Conservation (phyloP, 1,284 basidiomycete genomes). For the Apiotrichum montevideense region DNA sequence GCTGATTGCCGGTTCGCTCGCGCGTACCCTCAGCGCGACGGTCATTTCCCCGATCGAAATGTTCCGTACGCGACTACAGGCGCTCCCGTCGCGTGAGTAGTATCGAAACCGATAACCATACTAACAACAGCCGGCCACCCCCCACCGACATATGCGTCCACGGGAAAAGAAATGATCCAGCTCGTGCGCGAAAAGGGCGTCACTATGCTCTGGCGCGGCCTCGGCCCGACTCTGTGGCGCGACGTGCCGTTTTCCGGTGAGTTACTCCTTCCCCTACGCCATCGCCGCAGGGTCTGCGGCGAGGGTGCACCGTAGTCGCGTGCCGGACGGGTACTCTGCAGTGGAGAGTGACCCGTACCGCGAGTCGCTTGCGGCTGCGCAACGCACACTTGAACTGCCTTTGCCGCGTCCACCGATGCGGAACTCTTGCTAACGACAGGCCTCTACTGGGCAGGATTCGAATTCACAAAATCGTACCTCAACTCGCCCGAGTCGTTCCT, state of each 20-base stretch:
- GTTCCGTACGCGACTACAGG: conserved; percentile 87
- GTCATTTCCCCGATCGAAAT: conserved; percentile 86
- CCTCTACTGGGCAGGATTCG: conserved; percentile 47
- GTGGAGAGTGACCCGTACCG: too few species aligned
- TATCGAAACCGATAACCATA: not conserved
- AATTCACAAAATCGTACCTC: conserved; percentile 40
- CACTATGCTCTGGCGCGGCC: conserved; percentile 75
- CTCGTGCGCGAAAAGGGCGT: conserved; percentile 62
- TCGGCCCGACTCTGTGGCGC: conserved; percentile 88
- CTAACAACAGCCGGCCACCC: conserved; percentile 52
- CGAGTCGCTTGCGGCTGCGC: too few species aligned
- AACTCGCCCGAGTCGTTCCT: conserved; percentile 26
- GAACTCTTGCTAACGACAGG: conserved; percentile 17
- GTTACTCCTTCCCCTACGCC: conserved; percentile 10
- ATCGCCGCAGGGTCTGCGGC: not conserved
- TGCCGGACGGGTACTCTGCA: too few species aligned
- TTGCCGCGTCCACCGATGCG: too few species aligned
- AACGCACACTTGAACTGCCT: too few species aligned
- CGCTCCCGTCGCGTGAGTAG: conserved; percentile 53
- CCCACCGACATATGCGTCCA: conserved; percentile 55
- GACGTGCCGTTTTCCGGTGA: conserved; percentile 91
- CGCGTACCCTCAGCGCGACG: conserved; percentile 73
- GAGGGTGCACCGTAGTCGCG: too few species aligned
- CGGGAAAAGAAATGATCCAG: conserved; percentile 32
- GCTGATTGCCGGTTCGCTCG: conserved; percentile 72